These are phyloP conservation scores for Nymphaea thermarum DNA, from an alignment of 164 flowering plant species.

Conservation along the genomic window DNA sequence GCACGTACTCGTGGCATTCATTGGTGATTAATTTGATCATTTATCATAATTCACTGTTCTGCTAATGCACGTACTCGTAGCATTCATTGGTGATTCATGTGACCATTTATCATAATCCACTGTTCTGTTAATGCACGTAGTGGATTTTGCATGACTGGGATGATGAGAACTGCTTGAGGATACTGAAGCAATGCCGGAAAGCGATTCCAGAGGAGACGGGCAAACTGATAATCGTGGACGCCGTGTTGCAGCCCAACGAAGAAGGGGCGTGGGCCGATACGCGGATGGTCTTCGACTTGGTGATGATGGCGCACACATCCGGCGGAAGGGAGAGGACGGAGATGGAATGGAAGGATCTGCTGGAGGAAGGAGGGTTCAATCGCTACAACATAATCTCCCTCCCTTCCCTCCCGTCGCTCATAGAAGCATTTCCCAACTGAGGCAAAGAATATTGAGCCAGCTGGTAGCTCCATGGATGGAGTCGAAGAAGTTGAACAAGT, in stretches of 20 bases:
- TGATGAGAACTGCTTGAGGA: constrained; percentile 5
- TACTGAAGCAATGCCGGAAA: constrained; percentile 2
- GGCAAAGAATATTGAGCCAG: too few relatives aligned
- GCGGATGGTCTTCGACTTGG: constrained; percentile 34
- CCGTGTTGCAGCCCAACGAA: not conserved
- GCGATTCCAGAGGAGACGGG: constrained; percentile 4
- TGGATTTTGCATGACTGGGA: constrained; percentile 6
- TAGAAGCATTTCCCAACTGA: constrained; percentile 1
- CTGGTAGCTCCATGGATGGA: too few relatives aligned
- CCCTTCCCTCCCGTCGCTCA: not conserved
- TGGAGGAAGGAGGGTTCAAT: constrained; percentile 4
- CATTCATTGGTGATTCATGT: too few relatives aligned
- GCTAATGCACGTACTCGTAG: not conserved
- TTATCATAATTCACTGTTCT: too few relatives aligned
- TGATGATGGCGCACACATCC: constrained; percentile 30
- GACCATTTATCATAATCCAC: too few relatives aligned
- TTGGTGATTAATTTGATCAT: too few relatives aligned
- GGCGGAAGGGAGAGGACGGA: constrained; percentile 6
- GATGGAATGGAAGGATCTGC: constrained; percentile 7
- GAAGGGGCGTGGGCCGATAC: not conserved
- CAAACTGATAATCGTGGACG: constrained; percentile 4
- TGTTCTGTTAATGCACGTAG: not conserved
- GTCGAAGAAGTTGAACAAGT: too few relatives aligned
- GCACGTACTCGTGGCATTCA: too few relatives aligned
- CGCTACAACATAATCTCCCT: not conserved